Evolutionary conservation across 2,329 filamentous ascomycete genomes (phyloP), one percentile per base, ranked within the genome.

Genomic region (Microsporum audouinii): DNA sequence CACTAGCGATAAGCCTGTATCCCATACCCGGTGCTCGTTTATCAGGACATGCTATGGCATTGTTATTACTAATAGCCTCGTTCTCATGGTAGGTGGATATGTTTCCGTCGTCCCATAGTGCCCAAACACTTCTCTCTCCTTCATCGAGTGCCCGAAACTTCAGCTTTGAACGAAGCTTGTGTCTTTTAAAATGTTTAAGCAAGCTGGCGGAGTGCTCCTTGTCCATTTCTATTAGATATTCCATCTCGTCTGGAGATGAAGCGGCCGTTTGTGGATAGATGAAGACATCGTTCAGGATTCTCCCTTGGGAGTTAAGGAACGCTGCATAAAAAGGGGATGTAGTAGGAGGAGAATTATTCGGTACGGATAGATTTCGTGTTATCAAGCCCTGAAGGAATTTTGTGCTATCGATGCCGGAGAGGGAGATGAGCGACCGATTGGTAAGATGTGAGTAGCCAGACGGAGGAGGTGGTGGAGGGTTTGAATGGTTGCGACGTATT

Each of bases 321-420:
- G 86, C 89, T 5, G 87, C 81, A 74, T 95, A 97, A 72, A 88
- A 85, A 2, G 84, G 86, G 59, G 69, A 65, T 45, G 65, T 69
- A 63, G 63, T 74, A 70, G 62, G 76, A 65, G 73, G 70, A 5
- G 76, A 71, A 55, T 72, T 73, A 49, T 57, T 62, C 7, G 62
- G 34, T 12, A 68, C 68, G 59, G 83, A 73, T 64, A 90, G 82
- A 64, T 86, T 87, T 64, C 87, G 83, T 0, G 92, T 96, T 65
- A 94, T 83, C 61, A 95, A 83, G 60, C 92, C 91, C 72, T 97
- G 91, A 1, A 99, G 82, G 74, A 91, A 97, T 66, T 87, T 87
- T 55, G 87, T 82, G 36, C 90, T 85, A 69, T 96, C 92, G 2
- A 80, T 80, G 2, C 94, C 94, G 14, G 85, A 82, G 64, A 97